These are phyloP conservation scores for Ajuga chamaepitys DNA, from an alignment of 257 asterid genomes.

Conservation along the genomic window DNA sequence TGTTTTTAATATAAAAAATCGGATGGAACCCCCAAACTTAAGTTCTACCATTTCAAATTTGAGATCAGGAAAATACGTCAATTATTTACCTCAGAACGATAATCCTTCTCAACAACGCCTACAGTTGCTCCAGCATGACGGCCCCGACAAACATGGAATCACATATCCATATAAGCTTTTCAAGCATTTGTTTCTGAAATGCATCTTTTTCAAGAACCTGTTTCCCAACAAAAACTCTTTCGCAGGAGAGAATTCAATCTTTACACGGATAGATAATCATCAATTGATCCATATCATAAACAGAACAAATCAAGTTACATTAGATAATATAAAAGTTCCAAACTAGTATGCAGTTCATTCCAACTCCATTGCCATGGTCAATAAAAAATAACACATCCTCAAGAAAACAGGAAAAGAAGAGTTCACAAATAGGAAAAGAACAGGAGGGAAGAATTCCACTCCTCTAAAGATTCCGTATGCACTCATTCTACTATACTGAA, in stretches of 20 bases:
- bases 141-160: conserved; percentile 99
- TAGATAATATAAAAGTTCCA: no score
- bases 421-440: no score
- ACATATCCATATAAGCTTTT: conserved; percentile 96
- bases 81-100: conserved; percentile 68
- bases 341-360: no score
- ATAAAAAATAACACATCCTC: background rate
- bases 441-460: no score
- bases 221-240: conserved; percentile 6
- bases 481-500: no score
- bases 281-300: background rate
- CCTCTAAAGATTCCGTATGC: no score
- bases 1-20: background rate
- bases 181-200: conserved; percentile 92
- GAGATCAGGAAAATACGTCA: background rate
- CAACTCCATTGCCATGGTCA: background rate
- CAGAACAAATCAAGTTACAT: background rate
- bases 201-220: conserved; percentile 82
- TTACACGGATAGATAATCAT: background rate
- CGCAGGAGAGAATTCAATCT: background rate
- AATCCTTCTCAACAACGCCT: conserved; percentile 80
- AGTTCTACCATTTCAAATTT: no score
- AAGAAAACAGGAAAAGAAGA: no score
- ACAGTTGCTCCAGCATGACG: conserved; percentile 97
- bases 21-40: no score